Base-by-base conservation (phyloP, 352 stramenopile genomes). In the Thalassiosira oceanica region DNA sequence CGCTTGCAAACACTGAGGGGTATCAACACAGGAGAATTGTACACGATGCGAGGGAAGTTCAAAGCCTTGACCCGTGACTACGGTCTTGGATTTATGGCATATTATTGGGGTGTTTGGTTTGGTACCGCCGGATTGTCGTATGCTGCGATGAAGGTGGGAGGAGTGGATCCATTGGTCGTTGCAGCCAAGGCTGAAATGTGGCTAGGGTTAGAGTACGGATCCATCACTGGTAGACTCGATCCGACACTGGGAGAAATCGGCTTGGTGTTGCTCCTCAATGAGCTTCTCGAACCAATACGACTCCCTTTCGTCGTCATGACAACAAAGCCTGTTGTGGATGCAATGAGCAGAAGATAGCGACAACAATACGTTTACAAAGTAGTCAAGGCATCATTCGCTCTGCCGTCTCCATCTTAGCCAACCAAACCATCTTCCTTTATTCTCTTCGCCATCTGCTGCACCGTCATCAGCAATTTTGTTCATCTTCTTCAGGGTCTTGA, bases 11-110 rank as follows among this genome's bases (percentile, higher is more conserved):
- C 69, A 18, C 53, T 88, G 3, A 52, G 75, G 21, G 76, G 53
- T 1, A 91, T 91, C 28, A 89, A 91, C 70, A 91, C 81, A 8
- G 84, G 84, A 24, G 84, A 91, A 63, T 28, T 87, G 2, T 89
- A 86, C 50, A 88, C 84, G 0, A 70, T 78, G 36, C 63, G 78
- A 41, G 84, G 84, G 27, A 74, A 84, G 28, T 88, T 89, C 61
- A 91, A 91, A 61, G 68, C 71, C 13, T 56, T 91, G 3, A 53
- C 61, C 26, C 54, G 70, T 35, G 80, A 91, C 51, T 91, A 91
- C 52, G 84, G 76, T 4, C 60, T 89, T 37, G 74, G 72, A 7
- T 71, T 89, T n/a, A 55, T 89, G 39, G 79, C 78, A 26, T 91
- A 73, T 44, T 90, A 88, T 49, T 86, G 81, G 76, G 61, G 60